Evolutionary conservation across 2,329 filamentous ascomycete genomes (phyloP), one percentile per base, ranked within the genome.

Genomic region (Aspergillus bombycis): DNA sequence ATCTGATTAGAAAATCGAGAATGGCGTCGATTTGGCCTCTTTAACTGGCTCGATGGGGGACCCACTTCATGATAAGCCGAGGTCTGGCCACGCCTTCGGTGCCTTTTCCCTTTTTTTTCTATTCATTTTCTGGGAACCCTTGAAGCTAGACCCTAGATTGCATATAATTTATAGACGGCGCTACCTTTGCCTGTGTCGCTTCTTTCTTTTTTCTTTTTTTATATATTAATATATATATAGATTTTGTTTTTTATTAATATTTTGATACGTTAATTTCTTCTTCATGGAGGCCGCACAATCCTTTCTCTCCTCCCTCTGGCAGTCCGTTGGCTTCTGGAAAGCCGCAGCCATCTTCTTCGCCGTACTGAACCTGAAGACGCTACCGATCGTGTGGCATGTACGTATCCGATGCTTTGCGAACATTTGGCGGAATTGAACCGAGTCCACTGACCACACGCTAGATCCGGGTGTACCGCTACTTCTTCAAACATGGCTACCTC

Each of bases 391-490:
- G 2, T 76, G 74, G 74, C 74, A 76, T 65, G 74, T 76, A 70
- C 48, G 74, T 67, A 26, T 54, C 34, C 38, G n/a, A 36, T 21
- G 28, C 19, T 11, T 23, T 12, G 4, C 41, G 26, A 57, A 21
- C n/a, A 28, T 28, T 30, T 2, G n/a, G 2, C 43, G 9, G n/a
- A 16, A 19, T 32, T 4, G 14, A n/a, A 34, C 34, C 19, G 1
- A 34, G 4, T 21, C 1, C n/a, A 56, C 34, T 38, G 54, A 57
- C 28, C 56, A 30, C 19, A 10, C 28, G 41, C 65, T 65, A 88
- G 85, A 80, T 83, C 61, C 86, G 87, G 63, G 80, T 89, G 66
- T 85, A 85, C 75, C 84, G 84, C 72, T 80, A 82, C 69, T 83
- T 88, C 75, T 75, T 85, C 69, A 79, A 80, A 65, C 83, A 88